Conservation (phyloP, 768 basidiomycete species). For the Lactarius indigo region DNA sequence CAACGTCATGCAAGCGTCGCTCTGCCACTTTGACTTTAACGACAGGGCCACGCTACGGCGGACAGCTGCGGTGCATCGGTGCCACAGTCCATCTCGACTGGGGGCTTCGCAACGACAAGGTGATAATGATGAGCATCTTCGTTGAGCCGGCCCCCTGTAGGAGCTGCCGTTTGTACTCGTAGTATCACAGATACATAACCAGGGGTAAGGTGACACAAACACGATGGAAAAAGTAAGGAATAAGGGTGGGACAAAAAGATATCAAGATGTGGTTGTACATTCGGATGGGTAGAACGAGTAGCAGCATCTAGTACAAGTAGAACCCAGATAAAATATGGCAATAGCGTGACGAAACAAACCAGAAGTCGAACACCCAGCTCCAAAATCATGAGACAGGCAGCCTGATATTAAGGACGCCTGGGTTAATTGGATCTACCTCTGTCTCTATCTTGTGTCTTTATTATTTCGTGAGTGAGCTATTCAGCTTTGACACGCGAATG, state of each 20-base stretch:
- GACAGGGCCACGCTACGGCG: conserved; percentile 53
- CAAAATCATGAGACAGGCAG: conserved; percentile 24
- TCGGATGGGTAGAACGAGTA: not conserved
- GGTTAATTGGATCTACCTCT: conserved; percentile 29
- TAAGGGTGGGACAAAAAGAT: not conserved
- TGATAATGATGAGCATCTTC: not conserved
- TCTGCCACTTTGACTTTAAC: conserved; percentile 69
- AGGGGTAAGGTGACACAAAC: not conserved
- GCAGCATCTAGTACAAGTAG: not conserved
- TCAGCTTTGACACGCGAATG: not conserved
- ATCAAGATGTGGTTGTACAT: conserved; percentile 4
- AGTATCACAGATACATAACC: not conserved
- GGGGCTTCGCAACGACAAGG: conserved; percentile 47
- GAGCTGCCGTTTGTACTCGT: not conserved
- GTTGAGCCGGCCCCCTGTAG: conserved; percentile 5
- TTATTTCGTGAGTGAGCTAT: not conserved
- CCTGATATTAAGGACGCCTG: conserved; percentile 32
- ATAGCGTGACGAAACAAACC: not conserved
- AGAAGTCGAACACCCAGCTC: not conserved
- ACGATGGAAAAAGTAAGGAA: not conserved
- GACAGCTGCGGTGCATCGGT: conserved; percentile 51
- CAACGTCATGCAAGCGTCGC: conserved; percentile 43
- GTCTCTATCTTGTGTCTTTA: conserved; percentile 31
- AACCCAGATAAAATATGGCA: not conserved
- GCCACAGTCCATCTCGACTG: conserved; percentile 62